Conservation (phyloP, 2,329 filamentous ascomycete species). For the Ophiocordyceps camponoti-floridani region DNA sequence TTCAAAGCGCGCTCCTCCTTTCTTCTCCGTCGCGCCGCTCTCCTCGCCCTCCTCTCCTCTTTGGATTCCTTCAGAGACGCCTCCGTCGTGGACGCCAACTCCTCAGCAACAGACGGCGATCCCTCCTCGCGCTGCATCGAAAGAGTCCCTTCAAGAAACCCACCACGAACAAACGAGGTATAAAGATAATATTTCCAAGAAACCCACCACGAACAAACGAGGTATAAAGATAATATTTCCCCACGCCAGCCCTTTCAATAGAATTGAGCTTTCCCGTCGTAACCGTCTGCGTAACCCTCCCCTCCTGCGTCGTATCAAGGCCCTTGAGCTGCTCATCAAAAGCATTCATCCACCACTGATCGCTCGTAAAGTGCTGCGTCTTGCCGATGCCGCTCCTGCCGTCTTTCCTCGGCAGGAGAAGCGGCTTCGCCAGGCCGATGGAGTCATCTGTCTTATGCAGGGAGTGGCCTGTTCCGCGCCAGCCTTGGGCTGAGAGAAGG, state of each 20-base stretch:
- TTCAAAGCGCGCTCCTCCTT: conserved; percentile 10
- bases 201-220: conserved; percentile 79
- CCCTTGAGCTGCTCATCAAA: conserved; percentile 82
- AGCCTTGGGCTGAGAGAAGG: conserved; percentile 72
- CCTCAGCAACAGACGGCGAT: conserved; percentile 8
- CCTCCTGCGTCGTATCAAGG: conserved; percentile 44
- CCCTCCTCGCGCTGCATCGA: conserved; percentile 7
- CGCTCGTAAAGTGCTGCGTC: conserved; percentile 47
- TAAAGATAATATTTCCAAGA: conserved; percentile 57
- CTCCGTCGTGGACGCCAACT: conserved; percentile 10
- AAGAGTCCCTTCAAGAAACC: conserved; percentile 57
- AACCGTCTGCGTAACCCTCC: conserved; percentile 37
- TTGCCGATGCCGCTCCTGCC: conserved; percentile 69
- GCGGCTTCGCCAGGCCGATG: conserved; percentile 64
- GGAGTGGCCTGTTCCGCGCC: conserved; percentile 76
- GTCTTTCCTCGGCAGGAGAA: conserved; percentile 68
- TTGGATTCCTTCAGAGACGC: conserved; percentile 20
- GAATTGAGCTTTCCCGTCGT: conserved; percentile 35
- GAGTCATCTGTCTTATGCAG: conserved; percentile 58
- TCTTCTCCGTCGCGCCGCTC: conserved; percentile 13
- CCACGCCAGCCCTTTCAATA: conserved; percentile 31
- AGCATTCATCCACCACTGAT: conserved; percentile 95
- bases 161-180: conserved; percentile 69
- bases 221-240: conserved; percentile 54
- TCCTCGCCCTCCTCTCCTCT: conserved; percentile 21